Percentiles rank a stretch among this genome's conserved stretches.
Conservation (phyloP, 768 basidiomycete species). For the Rhodotorula kratochvilovae region DNA sequence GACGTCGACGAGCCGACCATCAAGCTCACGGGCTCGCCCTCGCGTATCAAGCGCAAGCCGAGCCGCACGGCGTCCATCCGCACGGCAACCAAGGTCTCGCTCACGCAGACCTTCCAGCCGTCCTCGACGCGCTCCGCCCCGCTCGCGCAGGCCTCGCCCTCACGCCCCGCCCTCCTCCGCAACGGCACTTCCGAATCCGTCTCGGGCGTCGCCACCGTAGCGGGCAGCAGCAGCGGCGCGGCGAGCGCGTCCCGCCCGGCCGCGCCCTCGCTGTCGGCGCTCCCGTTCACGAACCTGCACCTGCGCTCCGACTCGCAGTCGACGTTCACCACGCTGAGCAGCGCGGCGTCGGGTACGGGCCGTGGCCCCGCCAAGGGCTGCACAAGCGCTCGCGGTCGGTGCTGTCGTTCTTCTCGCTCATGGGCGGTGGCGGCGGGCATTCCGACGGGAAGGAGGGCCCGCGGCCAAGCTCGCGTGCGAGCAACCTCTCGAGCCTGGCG, state of each 20-base stretch:
- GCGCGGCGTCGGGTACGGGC: not conserved
- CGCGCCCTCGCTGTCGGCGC: not conserved
- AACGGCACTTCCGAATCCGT: not conserved
- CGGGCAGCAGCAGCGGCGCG: too few relatives aligned
- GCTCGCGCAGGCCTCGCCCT: not conserved
- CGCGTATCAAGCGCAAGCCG: not conserved
- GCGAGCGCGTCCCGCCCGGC: not conserved
- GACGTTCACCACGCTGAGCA: not conserved
- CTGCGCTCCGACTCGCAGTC: constrained; percentile 17
- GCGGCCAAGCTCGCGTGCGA: constrained; percentile 1
- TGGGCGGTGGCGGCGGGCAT: not conserved
- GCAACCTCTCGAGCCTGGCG: constrained; percentile 2
- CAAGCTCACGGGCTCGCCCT: constrained; percentile 17
- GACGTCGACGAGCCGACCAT: constrained; percentile 37
- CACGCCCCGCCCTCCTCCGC: not conserved
- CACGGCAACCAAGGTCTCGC: not conserved
- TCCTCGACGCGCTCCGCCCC: too few relatives aligned
- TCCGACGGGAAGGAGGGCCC: not conserved
- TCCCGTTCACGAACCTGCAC: constrained; percentile 13
- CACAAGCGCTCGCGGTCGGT: constrained; percentile 25
- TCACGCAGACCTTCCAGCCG: not conserved
- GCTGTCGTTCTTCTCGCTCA: constrained; percentile 27
- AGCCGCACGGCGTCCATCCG: constrained; percentile 1
- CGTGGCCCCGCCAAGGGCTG: not conserved
- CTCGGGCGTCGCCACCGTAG: not conserved